Conservation (phyloP, 495 filamentous ascomycete genomes). For the Penicillium ochrochloron region DNA sequence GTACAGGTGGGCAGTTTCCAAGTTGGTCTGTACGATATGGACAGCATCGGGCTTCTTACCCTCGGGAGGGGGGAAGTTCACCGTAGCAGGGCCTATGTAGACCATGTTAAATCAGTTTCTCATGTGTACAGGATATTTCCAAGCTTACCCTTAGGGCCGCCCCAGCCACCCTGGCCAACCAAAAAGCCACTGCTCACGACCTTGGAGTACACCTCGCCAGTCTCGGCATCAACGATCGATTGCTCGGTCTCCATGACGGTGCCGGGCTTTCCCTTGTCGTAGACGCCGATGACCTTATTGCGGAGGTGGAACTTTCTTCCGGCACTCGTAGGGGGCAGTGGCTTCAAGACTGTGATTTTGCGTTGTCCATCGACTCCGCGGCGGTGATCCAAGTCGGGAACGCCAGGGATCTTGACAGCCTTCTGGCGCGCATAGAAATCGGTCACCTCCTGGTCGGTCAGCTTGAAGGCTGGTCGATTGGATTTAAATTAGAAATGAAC, state of each 20-base stretch:
- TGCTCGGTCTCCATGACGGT: constrained; percentile 82
- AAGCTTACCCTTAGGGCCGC: constrained; percentile 79
- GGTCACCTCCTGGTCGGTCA: constrained; percentile 74
- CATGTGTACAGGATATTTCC: background rate
- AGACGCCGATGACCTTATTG: constrained; percentile 81
- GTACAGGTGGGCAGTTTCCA: constrained; percentile 75
- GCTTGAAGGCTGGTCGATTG: constrained; percentile 70
- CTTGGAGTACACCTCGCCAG: constrained; percentile 73
- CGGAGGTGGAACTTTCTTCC: constrained; percentile 78
- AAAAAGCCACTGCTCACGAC: constrained; percentile 73
- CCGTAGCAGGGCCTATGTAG: constrained; percentile 63
- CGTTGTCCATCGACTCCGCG: constrained; percentile 87
- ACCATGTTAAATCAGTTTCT: background rate
- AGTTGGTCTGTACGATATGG: constrained; percentile 68
- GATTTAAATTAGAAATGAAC: constrained; percentile 8
- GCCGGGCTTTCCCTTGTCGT: constrained; percentile 88
- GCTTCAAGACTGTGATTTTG: constrained; percentile 75
- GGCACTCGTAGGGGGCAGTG: constrained; percentile 71
- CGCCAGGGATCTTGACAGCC: constrained; percentile 67
- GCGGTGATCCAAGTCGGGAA: constrained; percentile 75
- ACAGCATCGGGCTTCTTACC: constrained; percentile 74
- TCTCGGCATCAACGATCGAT: constrained; percentile 70
- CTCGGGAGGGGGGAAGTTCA: constrained; percentile 74
- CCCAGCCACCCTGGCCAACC: constrained; percentile 85
- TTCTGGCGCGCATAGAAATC: constrained; percentile 77